Evolutionary conservation across 495 filamentous ascomycete genomes (phyloP).

Genomic region (Poronia punctata): DNA sequence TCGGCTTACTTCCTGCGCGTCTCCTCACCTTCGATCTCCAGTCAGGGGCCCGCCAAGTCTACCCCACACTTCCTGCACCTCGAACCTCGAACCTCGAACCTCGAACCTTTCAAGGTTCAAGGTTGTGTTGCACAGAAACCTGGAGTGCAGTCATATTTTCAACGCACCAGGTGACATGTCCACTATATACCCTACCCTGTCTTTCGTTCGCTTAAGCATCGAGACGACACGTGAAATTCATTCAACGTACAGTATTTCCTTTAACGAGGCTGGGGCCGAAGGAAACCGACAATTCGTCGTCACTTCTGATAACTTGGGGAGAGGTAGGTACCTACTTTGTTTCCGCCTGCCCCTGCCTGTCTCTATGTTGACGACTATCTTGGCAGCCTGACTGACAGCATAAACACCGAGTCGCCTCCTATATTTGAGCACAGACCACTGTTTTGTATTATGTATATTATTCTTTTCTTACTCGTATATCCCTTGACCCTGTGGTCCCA

Average conservation of each 20-base stretch:
- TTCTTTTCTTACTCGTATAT: conserved; percentile 16
- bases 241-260: conserved; percentile 17
- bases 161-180: conserved; percentile 23
- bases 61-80: conserved; percentile 28
- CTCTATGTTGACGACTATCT: conserved; percentile 8
- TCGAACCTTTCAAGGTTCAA: no score
- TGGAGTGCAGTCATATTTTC: conserved; percentile 26
- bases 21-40: conserved; percentile 6
- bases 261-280: conserved; percentile 23
- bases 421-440: not conserved
- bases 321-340: no score
- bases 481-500: no score
- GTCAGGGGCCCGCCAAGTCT: conserved; percentile 20
- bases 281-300: conserved; percentile 18
- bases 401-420: conserved; percentile 11
- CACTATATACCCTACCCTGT: conserved; percentile 24
- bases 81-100: no score
- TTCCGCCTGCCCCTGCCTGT: conserved; percentile 15
- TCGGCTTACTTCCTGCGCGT: conserved; percentile 21
- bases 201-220: conserved; percentile 27
- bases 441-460: conserved; percentile 4
- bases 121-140: conserved; percentile 25
- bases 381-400: conserved; percentile 7
- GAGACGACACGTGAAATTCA: conserved; percentile 18
- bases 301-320: conserved; percentile 14